Evolutionary conservation across 257 asterid species (phyloP), one percentile per base, ranked within the genome.

Genomic region (Penstemon davidsonii): DNA sequence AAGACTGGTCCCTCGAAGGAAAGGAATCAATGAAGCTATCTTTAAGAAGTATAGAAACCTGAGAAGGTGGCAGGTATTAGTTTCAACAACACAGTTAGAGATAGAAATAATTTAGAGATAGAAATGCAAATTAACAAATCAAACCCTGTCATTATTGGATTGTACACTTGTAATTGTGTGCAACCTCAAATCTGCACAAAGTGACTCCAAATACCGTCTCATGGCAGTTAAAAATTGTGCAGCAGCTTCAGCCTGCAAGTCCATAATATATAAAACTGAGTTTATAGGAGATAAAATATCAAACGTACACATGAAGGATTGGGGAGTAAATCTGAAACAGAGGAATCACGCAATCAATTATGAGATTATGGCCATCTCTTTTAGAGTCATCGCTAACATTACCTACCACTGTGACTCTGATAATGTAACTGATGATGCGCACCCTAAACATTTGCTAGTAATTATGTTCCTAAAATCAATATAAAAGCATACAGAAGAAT

Each of bases 111-210:
- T 49, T n/a, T 25, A 56, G 59, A 42, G 65, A 42, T 42, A n/a
- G 15, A 41, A 55, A 46, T 71, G 47, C 11, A 7, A 54, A 25
- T 62, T 10, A 25, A 66, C 56, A 76, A 64, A 25, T 43, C 77
- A 19, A 72, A 91, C 98, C 95, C 86, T 80, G 84, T 91, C 96
- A 46, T 76, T 73, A 68, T 84, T 78, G 82, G 87, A 83, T 68
- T 89, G 92, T 25, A 92, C 96, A 44, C 80, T 87, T 40, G 96
- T 89, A 73, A 92, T 87, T 44, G 98, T 76, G 83, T 92, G 95
- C 60, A 82, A 67, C 83, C 96, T 86, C 85, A 92, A 71, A 82
- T 87, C 91, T 46, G 92, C 74, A 79, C 90, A 89, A 70, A 89
- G 90, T 15, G 91, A 87, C 76, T 89, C 98, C 80, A 92, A 62